phyloP scores from a whole-genome alignment of 106 monocot genomes.

The Dendrobium nobile region DNA sequence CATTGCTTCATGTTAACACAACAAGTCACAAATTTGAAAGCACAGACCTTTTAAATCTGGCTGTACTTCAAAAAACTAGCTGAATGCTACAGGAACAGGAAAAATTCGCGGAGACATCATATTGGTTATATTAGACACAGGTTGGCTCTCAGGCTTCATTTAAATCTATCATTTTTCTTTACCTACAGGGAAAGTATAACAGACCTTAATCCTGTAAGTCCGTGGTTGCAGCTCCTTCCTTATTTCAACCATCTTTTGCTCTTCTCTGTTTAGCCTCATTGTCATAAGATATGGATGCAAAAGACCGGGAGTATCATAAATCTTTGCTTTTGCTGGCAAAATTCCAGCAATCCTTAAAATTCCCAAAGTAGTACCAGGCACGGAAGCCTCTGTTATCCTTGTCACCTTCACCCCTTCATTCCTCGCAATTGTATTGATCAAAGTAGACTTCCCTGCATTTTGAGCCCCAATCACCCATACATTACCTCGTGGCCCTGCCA shows the following conservation, averaged over 20 bases:
- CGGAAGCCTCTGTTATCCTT: slow-evolving; percentile 81
- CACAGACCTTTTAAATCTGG: too few species aligned
- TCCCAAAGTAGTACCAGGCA: slow-evolving; percentile 92
- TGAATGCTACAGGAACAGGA: neutral
- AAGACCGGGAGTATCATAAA: slow-evolving; percentile 98
- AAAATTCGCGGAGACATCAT: too few species aligned
- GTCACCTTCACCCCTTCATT: slow-evolving; percentile 60
- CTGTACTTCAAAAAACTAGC: neutral
- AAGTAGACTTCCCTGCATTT: slow-evolving; percentile 96
- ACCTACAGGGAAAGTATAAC: neutral
- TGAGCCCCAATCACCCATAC: slow-evolving; percentile 98
- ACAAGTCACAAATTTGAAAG: too few species aligned
- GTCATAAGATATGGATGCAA: slow-evolving; percentile 79
- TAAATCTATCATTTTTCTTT: too few species aligned
- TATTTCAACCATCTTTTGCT: slow-evolving; percentile 97
- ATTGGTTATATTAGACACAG: too few species aligned
- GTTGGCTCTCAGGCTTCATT: too few species aligned
- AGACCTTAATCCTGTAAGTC: slow-evolving; percentile 73
- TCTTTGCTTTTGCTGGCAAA: slow-evolving; percentile 91
- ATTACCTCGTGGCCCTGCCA: slow-evolving; percentile 82
- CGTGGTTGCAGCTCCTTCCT: slow-evolving; percentile 83
- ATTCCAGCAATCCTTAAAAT: slow-evolving; percentile 75
- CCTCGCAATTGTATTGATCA: slow-evolving; percentile 86
- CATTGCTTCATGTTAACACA: neutral
- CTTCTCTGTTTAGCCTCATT: slow-evolving; percentile 80